Evolutionary conservation across 805 yeast genomes (phyloP).

Genomic region (Ogataea siamensis): DNA sequence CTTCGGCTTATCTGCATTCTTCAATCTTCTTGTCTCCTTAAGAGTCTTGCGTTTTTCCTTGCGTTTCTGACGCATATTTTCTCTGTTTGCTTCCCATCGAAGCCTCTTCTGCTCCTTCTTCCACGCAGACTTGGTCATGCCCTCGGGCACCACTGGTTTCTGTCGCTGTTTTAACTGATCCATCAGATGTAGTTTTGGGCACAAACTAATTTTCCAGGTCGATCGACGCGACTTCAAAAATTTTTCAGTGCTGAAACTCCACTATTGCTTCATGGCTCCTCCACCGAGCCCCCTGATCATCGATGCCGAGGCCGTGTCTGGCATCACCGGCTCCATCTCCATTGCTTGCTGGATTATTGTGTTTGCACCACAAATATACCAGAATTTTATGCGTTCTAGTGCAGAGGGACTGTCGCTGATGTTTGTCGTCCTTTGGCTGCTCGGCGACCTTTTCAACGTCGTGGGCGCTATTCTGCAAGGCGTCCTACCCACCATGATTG

Average conservation of each 20-base stretch:
- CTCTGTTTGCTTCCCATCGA: slow-evolving; percentile 64
- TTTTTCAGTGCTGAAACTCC: slow-evolving; percentile 7
- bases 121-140: slow-evolving; percentile 85
- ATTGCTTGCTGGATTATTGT: slow-evolving; percentile 98
- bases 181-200: slow-evolving; percentile 5
- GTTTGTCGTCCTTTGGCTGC: slow-evolving; percentile 86
- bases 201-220: slow-evolving; percentile 8
- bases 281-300: slow-evolving; percentile 66
- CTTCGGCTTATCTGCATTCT: slow-evolving; percentile 27
- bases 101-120: slow-evolving; percentile 58
- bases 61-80: slow-evolving; percentile 50
- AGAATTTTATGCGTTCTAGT: slow-evolving; percentile 79
- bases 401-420: slow-evolving; percentile 87
- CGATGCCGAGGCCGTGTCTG: slow-evolving; percentile 71
- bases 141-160: slow-evolving; percentile 59
- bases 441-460: slow-evolving; percentile 92
- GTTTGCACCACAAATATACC: slow-evolving; percentile 95
- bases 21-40: slow-evolving; percentile 31
- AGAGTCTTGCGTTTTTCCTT: slow-evolving; percentile 52
- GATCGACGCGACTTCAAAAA: slow-evolving; percentile 12
- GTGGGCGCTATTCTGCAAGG: slow-evolving; percentile 88
- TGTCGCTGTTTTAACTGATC: slow-evolving; percentile 3
- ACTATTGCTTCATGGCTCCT: slow-evolving; percentile 42
- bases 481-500: slow-evolving; percentile 90
- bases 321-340: slow-evolving; percentile 83